Percentiles rank a stretch among this genome's conserved stretches.
Conservation (phyloP, 2,329 filamentous ascomycete species). For the Ploettnerulaceae sp. region DNA sequence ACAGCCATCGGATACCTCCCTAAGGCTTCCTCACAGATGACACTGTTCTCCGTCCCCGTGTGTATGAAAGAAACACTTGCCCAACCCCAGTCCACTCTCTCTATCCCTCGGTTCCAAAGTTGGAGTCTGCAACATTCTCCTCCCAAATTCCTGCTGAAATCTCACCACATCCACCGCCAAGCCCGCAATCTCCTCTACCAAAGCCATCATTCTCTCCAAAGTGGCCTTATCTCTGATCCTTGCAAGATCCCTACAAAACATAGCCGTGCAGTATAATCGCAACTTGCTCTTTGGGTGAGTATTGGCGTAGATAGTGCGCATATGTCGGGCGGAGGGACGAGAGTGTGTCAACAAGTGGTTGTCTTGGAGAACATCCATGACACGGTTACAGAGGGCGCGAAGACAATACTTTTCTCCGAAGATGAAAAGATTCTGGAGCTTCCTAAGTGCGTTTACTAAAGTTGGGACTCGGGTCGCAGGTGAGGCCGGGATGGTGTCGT, state of each 20-base stretch:
- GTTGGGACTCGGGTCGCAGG: neutral
- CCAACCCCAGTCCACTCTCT: neutral
- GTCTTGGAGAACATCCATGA: neutral
- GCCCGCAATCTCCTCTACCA: neutral
- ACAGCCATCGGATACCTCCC: too few species aligned
- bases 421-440: neutral
- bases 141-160: neutral
- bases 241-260: neutral
- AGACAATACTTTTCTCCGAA: neutral
- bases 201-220: neutral
- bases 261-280: neutral
- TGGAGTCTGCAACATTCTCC: neutral
- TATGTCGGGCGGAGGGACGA: neutral
- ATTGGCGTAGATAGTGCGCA: neutral
- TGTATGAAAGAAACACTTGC: neutral
- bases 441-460: neutral
- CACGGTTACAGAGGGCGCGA: neutral
- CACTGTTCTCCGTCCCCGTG: neutral
- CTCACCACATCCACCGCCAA: neutral
- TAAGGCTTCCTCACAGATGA: neutral
- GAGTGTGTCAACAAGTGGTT: neutral
- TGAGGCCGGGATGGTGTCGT: neutral
- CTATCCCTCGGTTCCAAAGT: neutral
- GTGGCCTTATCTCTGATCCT: neutral
- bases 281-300: neutral